Evolutionary conservation across 2,329 filamentous ascomycete genomes (phyloP).

Genomic region (Stachybotrys chartarum): DNA sequence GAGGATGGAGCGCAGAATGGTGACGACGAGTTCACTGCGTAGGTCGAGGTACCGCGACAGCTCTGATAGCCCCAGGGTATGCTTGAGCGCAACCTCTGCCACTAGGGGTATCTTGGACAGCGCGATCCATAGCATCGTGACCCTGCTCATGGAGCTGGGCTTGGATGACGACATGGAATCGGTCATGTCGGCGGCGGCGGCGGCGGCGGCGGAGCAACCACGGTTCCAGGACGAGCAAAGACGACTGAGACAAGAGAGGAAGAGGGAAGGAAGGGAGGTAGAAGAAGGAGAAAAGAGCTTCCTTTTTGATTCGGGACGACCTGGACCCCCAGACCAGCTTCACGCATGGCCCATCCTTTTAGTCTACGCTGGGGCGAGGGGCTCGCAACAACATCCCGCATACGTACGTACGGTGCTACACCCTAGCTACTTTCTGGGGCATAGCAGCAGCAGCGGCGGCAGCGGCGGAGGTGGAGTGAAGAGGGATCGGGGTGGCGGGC

Average conservation of each 20-base stretch:
- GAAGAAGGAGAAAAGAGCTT: too few species aligned
- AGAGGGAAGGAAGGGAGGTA: not conserved
- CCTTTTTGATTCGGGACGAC: too few species aligned
- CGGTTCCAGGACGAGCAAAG: not conserved
- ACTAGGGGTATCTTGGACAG: constrained; percentile 54
- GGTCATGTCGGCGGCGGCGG: not conserved
- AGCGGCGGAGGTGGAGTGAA: not conserved
- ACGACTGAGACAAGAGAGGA: not conserved
- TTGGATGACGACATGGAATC: not conserved
- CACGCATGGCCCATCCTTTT: not conserved
- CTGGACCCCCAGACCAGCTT: too few species aligned
- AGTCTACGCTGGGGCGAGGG: not conserved
- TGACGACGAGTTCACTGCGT: constrained; percentile 63
- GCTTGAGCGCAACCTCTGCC: constrained; percentile 52
- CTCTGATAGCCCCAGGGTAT: constrained; percentile 61
- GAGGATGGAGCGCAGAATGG: constrained; percentile 62
- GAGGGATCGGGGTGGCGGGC: too few species aligned
- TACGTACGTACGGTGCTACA: not conserved
- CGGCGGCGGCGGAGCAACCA: too few species aligned
- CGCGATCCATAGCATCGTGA: constrained; percentile 21
- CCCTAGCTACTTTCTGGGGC: not conserved
- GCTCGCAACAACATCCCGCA: not conserved
- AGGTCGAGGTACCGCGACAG: constrained; percentile 73
- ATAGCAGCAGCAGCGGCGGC: not conserved
- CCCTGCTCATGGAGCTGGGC: not conserved